Evolutionary conservation across 495 filamentous ascomycete species (phyloP).

Genomic region (Penicillium lagena): DNA sequence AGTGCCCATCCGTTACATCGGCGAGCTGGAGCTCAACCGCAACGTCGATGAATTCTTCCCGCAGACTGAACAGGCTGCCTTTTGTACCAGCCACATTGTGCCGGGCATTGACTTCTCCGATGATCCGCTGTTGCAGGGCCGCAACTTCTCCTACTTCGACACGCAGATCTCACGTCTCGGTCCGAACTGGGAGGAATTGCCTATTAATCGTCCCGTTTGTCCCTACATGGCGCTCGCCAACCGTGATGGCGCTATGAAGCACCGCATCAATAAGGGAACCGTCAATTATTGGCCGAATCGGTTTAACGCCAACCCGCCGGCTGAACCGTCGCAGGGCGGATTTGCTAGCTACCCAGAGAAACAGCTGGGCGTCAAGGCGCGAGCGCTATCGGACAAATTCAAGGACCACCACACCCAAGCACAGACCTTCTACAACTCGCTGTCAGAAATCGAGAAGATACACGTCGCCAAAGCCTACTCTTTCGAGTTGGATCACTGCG

Average conservation of each 20-base stretch:
- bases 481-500: conserved; percentile 88
- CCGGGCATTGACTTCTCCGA: conserved; percentile 85
- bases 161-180: conserved; percentile 81
- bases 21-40: conserved; percentile 74
- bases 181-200: conserved; percentile 79
- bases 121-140: conserved; percentile 75
- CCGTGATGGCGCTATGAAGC: conserved; percentile 29
- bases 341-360: conserved; percentile 64
- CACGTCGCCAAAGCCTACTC: conserved; percentile 65
- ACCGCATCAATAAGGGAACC: conserved; percentile 56
- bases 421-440: conserved; percentile 73
- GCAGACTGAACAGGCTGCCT: conserved; percentile 74
- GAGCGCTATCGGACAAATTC: conserved; percentile 71
- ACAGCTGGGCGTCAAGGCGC: conserved; percentile 61
- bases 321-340: conserved; percentile 50
- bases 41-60: conserved; percentile 84
- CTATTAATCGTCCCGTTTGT: conserved; percentile 73
- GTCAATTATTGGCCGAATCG: conserved; percentile 93
- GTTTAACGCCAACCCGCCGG: conserved; percentile 57
- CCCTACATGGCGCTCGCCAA: conserved; percentile 52
- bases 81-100: conserved; percentile 80
- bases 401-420: conserved; percentile 64
- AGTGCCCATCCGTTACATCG: conserved; percentile 73
- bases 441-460: conserved; percentile 60
- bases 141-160: conserved; percentile 85